Evolutionary conservation across 768 basidiomycete genomes (phyloP).

Genomic region (Leccinellum luteum): DNA sequence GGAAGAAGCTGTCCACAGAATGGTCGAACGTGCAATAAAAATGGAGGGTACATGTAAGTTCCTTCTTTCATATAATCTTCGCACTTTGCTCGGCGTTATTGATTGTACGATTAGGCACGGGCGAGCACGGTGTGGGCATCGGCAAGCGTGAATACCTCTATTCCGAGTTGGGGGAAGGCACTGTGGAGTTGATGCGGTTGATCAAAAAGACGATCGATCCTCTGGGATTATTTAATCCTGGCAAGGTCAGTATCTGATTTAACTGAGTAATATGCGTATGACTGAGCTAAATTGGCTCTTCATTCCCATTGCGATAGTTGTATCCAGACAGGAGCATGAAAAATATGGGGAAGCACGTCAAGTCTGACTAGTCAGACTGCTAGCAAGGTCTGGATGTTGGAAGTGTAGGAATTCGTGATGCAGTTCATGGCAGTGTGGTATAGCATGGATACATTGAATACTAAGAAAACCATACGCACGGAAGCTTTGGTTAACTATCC

Average conservation of each 20-base stretch:
- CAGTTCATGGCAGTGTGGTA: neutral
- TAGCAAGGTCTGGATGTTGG: too few species aligned
- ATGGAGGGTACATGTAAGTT: conserved; percentile 71
- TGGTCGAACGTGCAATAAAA: conserved; percentile 65
- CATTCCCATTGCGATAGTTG: neutral
- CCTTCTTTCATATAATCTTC: neutral
- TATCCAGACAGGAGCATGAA: conserved; percentile 28
- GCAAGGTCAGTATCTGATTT: conserved; percentile 52
- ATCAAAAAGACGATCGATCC: conserved; percentile 79
- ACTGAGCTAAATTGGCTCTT: neutral
- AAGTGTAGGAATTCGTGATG: neutral
- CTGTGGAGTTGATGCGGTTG: conserved; percentile 79
- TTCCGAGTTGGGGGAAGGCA: conserved; percentile 78
- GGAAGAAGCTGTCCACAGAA: conserved; percentile 48
- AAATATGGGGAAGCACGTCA: neutral
- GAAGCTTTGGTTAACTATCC: conserved; percentile 42
- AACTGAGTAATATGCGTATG: neutral
- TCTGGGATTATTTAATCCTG: conserved; percentile 75
- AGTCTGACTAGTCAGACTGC: neutral
- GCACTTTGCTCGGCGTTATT: neutral
- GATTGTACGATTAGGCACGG: conserved; percentile 47
- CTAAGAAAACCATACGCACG: conserved; percentile 1
- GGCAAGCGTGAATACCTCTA: conserved; percentile 79
- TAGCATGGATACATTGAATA: neutral
- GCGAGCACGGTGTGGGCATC: conserved; percentile 86